Conservation (phyloP, 2,329 filamentous ascomycete genomes). For the Aureobasidium leucospermi region DNA sequence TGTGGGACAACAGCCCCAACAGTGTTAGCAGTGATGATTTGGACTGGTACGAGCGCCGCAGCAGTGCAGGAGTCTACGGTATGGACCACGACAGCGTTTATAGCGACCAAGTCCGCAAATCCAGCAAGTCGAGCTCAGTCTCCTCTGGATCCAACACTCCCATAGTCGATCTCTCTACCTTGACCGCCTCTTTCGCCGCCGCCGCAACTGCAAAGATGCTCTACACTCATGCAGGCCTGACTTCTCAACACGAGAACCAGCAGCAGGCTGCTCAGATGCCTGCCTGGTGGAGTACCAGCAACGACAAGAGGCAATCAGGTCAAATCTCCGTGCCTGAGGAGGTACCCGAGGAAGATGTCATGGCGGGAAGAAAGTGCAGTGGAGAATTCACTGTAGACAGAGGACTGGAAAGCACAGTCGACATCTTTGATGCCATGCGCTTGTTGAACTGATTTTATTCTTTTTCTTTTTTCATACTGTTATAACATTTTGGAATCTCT, state of each 20-base stretch:
- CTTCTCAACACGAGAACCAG: not conserved
- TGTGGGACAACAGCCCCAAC: not conserved
- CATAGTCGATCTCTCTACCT: not conserved
- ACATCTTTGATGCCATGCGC: constrained; percentile 1
- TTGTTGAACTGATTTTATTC: not conserved
- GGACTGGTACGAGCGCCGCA: not conserved
- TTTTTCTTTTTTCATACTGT: not conserved
- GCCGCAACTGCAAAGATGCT: constrained; percentile 1
- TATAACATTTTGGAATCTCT: not conserved
- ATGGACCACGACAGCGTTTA: constrained; percentile 14
- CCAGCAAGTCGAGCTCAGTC: not conserved
- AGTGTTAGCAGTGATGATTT: not conserved
- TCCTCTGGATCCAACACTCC: not conserved
- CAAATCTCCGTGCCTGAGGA: not conserved
- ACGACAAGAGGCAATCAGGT: not conserved
- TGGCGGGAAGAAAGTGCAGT: not conserved
- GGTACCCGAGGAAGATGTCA: not conserved
- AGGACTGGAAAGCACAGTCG: constrained; percentile 1
- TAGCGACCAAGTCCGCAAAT: not conserved
- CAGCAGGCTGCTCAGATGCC: not conserved
- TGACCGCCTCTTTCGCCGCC: not conserved
- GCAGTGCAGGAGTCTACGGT: constrained; percentile 1
- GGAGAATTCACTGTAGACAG: not conserved
- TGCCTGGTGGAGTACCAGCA: not conserved
- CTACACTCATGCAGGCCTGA: not conserved